Evolutionary conservation across 495 filamentous ascomycete genomes (phyloP), one percentile per base, ranked within the genome.

Genomic region (Penicillium flavigenum): DNA sequence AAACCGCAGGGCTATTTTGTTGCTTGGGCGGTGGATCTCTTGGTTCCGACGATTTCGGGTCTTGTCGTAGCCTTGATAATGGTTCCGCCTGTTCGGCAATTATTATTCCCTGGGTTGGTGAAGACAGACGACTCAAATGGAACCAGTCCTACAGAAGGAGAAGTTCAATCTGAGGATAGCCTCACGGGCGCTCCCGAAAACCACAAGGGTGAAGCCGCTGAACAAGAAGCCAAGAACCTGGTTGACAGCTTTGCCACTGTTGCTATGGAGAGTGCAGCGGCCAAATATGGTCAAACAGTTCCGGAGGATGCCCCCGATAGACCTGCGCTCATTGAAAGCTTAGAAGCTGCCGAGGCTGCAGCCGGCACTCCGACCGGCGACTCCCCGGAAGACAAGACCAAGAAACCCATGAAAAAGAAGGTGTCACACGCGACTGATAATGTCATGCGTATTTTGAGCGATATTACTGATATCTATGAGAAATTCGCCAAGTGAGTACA

Each of bases 121-220:
- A 72, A 90, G 10, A 86, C 90, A 14, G 76, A 85, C 16, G 38
- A 17, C n/a, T 56, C 61, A 3, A 84, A 81, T 12, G 75, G 88
- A 0, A 83, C 90, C 61, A 88, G 86, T 63, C 86, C 90, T 1
- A 79, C 79, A 42, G 80, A 84, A 6, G 89, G 85, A 0, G 83
- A 89, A 1, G 75, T 90, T 4, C 90, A 89, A 12, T 91, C 86
- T 34, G 82, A 88, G 24, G 89, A 91, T 54, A 92, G 86, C 57
- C 76, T 87, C 5, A 95, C 91, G 0, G 91, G 91, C 17, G 90
- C 87, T 0, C 88, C 90, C 0, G 89, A 96, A 71, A 88, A 86
- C 53, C 85, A 91, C 67, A 87, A 91, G 63, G 91, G 91, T 17
- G 91, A 95, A 67, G 89, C 90, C 0, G 90, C 90, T 5, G 91